Conservation (phyloP, 1,284 basidiomycete genomes). For the Macrocybe sp. region DNA sequence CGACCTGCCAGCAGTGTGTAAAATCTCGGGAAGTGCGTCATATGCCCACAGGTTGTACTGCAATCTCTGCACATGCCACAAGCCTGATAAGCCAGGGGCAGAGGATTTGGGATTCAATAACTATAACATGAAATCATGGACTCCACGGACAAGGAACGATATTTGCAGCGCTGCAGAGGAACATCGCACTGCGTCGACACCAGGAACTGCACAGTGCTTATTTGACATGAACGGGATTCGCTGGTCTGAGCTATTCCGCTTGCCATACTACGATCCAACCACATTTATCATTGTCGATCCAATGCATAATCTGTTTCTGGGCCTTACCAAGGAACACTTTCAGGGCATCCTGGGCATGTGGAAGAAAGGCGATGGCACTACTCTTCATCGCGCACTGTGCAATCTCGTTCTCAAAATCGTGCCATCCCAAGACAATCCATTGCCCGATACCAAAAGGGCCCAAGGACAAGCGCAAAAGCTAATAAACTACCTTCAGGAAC, state of each 20-base stretch:
- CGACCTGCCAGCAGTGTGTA: constrained; percentile 28
- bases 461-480: no score
- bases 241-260: constrained; percentile 29
- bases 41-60: constrained; percentile 25
- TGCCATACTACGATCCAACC: constrained; percentile 34
- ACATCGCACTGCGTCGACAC: constrained; percentile 11
- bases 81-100: constrained; percentile 10
- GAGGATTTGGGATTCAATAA: constrained; percentile 21
- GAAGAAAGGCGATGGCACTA: no score
- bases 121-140: constrained; percentile 20
- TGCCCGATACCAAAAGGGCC: no score
- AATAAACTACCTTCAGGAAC: no score
- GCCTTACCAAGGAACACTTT: constrained; percentile 17
- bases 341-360: constrained; percentile 8
- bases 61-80: constrained; percentile 18
- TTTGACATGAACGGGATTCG: constrained; percentile 18
- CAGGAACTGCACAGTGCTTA: constrained; percentile 3
- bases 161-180: constrained; percentile 13
- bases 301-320: constrained; percentile 34
- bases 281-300: constrained; percentile 27
- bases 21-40: constrained; percentile 19
- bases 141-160: constrained; percentile 9
- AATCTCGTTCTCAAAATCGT: no score
- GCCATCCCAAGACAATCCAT: no score
- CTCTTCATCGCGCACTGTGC: no score